Conservation (phyloP, 2,329 filamentous ascomycete species). For the Pezicula radicicola region DNA sequence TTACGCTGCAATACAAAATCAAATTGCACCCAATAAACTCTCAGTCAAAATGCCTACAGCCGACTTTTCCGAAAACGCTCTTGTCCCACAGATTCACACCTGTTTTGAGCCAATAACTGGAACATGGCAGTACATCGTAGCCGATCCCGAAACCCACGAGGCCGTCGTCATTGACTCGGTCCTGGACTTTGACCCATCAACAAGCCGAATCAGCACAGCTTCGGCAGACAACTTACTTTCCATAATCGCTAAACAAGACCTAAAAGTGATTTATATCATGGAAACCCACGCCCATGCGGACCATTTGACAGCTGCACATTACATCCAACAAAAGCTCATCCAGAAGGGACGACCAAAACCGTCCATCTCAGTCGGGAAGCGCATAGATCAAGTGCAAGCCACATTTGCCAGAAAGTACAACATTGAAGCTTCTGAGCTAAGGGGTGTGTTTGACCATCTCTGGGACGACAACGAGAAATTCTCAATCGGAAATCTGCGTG, state of each 20-base stretch:
- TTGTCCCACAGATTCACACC: conserved; percentile 22
- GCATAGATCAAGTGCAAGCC: conserved; percentile 47
- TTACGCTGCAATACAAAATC: too few relatives aligned
- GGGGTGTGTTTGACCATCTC: conserved; percentile 46
- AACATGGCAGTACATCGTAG: conserved; percentile 60
- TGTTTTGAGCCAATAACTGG: conserved; percentile 38
- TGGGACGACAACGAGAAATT: conserved; percentile 54
- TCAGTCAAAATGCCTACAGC: too few relatives aligned
- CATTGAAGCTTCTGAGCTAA: conserved; percentile 38
- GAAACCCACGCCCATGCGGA: conserved; percentile 62
- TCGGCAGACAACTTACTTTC: conserved; percentile 49
- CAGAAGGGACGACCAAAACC: conserved; percentile 25
- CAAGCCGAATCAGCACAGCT: conserved; percentile 40
- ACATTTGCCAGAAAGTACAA: conserved; percentile 47
- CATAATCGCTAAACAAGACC: conserved; percentile 38
- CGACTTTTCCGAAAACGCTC: too few relatives aligned
- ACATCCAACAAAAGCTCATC: conserved; percentile 45
- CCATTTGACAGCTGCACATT: conserved; percentile 55
- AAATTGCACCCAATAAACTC: too few relatives aligned
- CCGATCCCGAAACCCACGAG: conserved; percentile 42
- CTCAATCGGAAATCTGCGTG: conserved; percentile 42
- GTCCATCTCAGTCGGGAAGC: conserved; percentile 49
- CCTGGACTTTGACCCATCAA: conserved; percentile 49
- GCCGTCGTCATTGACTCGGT: conserved; percentile 61
- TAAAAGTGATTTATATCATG: conserved; percentile 48